A percentile compares a stretch with the other conserved stretches of the same genome.
These are phyloP conservation scores for Arachis stenosperma DNA, from an alignment of 306 rosid species.

Conservation along the genomic window DNA sequence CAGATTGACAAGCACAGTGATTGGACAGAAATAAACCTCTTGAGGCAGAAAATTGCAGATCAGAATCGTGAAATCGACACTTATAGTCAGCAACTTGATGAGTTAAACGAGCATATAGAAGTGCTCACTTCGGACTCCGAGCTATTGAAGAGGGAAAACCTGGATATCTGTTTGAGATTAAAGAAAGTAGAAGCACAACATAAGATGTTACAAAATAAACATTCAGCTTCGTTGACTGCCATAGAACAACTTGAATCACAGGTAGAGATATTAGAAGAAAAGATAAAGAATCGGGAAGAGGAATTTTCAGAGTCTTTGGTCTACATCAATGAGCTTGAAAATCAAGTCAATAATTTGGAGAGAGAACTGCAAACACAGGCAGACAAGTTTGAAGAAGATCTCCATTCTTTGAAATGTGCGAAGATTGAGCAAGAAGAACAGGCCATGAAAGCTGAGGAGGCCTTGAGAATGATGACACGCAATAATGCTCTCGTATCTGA, in stretches of 20 bases:
- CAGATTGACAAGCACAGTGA: constrained; percentile 32
- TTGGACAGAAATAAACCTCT: constrained; percentile 50
- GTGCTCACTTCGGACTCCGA: constrained; percentile 64
- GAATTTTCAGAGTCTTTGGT: constrained; percentile 66
- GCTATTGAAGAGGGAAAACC: constrained; percentile 72
- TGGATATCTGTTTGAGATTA: constrained; percentile 65
- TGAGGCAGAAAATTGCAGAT: constrained; percentile 62
- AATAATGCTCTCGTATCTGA: constrained; percentile 65
- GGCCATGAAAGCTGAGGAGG: constrained; percentile 74
- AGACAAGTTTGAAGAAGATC: constrained; percentile 58
- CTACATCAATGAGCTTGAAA: constrained; percentile 79
- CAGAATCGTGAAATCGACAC: constrained; percentile 66
- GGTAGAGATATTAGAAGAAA: constrained; percentile 71
- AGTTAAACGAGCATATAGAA: constrained; percentile 61
- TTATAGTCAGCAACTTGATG: constrained; percentile 52
- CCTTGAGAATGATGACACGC: constrained; percentile 63
- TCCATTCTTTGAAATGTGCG: constrained; percentile 56
- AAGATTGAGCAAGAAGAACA: constrained; percentile 70
- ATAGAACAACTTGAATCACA: constrained; percentile 78
- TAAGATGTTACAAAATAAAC: constrained; percentile 54
- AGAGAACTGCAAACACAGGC: constrained; percentile 68
- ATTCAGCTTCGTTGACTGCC: constrained; percentile 63
- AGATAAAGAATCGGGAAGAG: constrained; percentile 65
- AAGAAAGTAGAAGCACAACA: constrained; percentile 56
- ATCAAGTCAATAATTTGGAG: constrained; percentile 63